Conservation (phyloP, 1,139 yeast genomes). For the Candida sp. region DNA sequence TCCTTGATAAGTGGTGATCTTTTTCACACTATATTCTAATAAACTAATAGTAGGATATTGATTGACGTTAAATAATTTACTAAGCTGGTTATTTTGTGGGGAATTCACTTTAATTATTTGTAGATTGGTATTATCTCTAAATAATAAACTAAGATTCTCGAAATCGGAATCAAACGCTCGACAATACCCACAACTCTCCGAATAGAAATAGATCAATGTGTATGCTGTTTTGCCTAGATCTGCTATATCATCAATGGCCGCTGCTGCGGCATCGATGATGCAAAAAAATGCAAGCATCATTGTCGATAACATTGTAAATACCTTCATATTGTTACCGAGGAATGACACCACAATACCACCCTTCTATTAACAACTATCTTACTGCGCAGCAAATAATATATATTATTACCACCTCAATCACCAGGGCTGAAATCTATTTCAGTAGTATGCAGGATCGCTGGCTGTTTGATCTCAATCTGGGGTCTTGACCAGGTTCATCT, state of each 20-base stretch:
- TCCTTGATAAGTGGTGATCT: slow-evolving; percentile 18
- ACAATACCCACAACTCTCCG: slow-evolving; percentile 38
- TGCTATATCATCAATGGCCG: background rate
- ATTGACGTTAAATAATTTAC: slow-evolving; percentile 20
- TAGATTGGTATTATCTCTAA: slow-evolving; percentile 10
- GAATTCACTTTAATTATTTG: slow-evolving; percentile 34
- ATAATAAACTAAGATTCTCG: slow-evolving; percentile 26
- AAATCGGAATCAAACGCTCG: slow-evolving; percentile 32
- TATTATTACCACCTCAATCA: no score
- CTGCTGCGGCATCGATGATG: background rate
- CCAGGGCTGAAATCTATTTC: no score
- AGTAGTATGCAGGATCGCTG: background rate
- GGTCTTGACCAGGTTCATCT: background rate
- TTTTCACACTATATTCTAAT: slow-evolving; percentile 24
- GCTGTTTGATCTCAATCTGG: background rate
- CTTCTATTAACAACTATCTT: no score
- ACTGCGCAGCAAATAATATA: background rate
- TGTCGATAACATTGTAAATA: background rate
- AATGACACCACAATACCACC: no score
- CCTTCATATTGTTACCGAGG: no score
- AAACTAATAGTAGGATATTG: slow-evolving; percentile 33
- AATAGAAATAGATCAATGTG: slow-evolving; percentile 41
- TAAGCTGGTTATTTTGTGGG: slow-evolving; percentile 17
- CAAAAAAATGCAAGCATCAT: background rate
- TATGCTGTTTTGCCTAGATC: slow-evolving; percentile 20